Evolutionary conservation across 2,329 filamentous ascomycete genomes (phyloP).

Genomic region (Fusarium acutatum): DNA sequence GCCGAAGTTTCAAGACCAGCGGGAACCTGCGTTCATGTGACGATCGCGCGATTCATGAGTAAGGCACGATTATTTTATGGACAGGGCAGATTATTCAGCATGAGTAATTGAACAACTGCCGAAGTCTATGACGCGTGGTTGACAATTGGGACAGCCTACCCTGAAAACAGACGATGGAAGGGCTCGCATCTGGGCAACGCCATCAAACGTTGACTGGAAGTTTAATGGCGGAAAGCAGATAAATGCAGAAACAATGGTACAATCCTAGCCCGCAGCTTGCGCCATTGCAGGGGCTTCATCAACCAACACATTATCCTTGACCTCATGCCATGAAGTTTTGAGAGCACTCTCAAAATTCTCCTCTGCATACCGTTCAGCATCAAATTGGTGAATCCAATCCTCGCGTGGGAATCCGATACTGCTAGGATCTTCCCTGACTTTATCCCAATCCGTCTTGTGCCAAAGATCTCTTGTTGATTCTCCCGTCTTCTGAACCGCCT

Average conservation of each 20-base stretch:
- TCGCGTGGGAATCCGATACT: constrained; percentile 30
- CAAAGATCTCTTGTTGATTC: constrained; percentile 33
- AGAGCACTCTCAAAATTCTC: constrained; percentile 23
- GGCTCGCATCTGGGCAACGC: neutral
- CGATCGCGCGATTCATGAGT: neutral
- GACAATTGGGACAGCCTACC: neutral
- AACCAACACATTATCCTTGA: no score
- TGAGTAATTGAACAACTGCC: neutral
- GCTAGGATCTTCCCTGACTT: constrained; percentile 20
- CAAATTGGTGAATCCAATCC: constrained; percentile 35
- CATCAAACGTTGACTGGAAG: no score
- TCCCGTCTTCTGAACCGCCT: constrained; percentile 32
- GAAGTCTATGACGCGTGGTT: constrained; percentile 6
- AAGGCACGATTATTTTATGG: no score
- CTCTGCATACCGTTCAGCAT: constrained; percentile 30
- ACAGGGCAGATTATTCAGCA: neutral
- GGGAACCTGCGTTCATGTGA: neutral
- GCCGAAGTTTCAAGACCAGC: neutral
- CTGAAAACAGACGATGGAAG: neutral
- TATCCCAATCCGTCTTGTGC: constrained; percentile 35
- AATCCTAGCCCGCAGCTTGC: neutral
- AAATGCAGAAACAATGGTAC: no score
- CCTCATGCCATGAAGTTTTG: neutral
- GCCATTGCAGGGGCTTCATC: neutral
- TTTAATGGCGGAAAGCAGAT: no score